Percentiles rank a stretch among this genome's conserved stretches.
Evolutionary conservation across 2,329 filamentous ascomycete genomes (phyloP).

Genomic region (Parastagonospora nodorum): DNA sequence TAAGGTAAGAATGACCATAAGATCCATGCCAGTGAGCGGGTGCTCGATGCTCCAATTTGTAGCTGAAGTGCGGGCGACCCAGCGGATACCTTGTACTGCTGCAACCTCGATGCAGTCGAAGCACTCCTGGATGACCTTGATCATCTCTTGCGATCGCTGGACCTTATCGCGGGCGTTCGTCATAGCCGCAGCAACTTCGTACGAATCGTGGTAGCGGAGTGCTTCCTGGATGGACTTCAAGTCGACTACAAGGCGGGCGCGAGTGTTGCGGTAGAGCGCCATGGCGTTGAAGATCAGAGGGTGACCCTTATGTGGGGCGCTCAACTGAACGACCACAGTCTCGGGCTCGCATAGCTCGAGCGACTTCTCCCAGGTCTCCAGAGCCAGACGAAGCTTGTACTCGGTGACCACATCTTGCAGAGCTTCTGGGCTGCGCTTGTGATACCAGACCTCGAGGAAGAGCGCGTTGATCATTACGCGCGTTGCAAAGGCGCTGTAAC

Average conservation of each 20-base stretch:
- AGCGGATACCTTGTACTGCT: conserved; percentile 90
- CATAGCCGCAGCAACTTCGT: conserved; percentile 97
- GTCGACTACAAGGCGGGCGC: conserved; percentile 90
- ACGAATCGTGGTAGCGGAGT: conserved; percentile 93
- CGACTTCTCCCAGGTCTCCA: conserved; percentile 99
- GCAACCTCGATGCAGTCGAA: conserved; percentile 98
- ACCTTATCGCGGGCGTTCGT: conserved; percentile 91
- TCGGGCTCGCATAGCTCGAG: conserved; percentile 93
- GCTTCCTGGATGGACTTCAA: conserved; percentile 96
- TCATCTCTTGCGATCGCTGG: conserved; percentile 94
- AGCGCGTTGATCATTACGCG: conserved; percentile 98
- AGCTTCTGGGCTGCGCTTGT: conserved; percentile 97
- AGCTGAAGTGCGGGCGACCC: conserved; percentile 96
- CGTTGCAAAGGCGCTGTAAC: conserved; percentile 95
- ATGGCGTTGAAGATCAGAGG: conserved; percentile 97
- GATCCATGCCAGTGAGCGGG: conserved; percentile 91
- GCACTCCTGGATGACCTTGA: conserved; percentile 97
- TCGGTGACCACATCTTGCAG: conserved; percentile 97
- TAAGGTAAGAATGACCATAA: conserved; percentile 96
- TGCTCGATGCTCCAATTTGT: conserved; percentile 99
- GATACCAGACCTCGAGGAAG: conserved; percentile 98
- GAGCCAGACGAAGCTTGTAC: conserved; percentile 92
- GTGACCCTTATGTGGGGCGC: conserved; percentile 93
- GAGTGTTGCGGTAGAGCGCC: conserved; percentile 94
- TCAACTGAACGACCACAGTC: conserved; percentile 83